Percentiles rank a stretch among this genome's conserved stretches.
Evolutionary conservation across 2,329 filamentous ascomycete species (phyloP).

Genomic region (Ascochyta lentis): DNA sequence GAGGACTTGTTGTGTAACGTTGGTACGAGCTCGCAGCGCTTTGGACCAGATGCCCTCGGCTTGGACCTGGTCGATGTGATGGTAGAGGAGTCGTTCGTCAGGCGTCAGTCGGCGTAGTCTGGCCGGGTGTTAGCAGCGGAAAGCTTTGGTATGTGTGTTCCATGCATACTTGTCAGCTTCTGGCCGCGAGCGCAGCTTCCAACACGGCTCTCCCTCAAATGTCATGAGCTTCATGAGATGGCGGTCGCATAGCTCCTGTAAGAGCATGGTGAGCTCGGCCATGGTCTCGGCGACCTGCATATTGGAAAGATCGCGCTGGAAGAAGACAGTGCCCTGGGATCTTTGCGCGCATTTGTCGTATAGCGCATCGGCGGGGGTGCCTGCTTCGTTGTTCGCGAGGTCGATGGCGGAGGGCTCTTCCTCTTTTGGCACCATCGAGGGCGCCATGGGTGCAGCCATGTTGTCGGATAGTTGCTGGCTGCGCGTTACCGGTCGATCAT

Average conservation of each 20-base stretch:
- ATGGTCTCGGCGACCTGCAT: conserved; percentile 47
- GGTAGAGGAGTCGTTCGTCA: conserved; percentile 86
- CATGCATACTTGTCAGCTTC: conserved; percentile 47
- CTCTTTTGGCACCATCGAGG: conserved; percentile 27
- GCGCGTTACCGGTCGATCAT: conserved; percentile 32
- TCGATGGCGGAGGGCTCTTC: conserved; percentile 22
- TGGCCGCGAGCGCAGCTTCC: conserved; percentile 43
- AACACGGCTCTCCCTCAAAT: conserved; percentile 46
- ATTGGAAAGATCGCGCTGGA: conserved; percentile 48
- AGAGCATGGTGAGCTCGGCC: conserved; percentile 38
- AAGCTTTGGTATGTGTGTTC: neutral
- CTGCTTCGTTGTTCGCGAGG: conserved; percentile 17
- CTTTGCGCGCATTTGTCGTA: conserved; percentile 49
- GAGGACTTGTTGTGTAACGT: conserved; percentile 83
- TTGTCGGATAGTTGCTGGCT: conserved; percentile 3
- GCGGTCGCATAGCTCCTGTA: conserved; percentile 43
- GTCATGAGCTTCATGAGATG: conserved; percentile 49
- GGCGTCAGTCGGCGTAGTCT: conserved; percentile 58
- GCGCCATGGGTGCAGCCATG: conserved; percentile 34
- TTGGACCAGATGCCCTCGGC: conserved; percentile 90
- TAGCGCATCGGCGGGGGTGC: conserved; percentile 40
- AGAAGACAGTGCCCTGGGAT: conserved; percentile 47
- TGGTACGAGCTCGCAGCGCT: conserved; percentile 78
- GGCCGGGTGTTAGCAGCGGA: conserved; percentile 14
- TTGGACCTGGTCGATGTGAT: conserved; percentile 84